Conservation (phyloP, 345 rosid genomes). For the Isatis tinctoria region DNA sequence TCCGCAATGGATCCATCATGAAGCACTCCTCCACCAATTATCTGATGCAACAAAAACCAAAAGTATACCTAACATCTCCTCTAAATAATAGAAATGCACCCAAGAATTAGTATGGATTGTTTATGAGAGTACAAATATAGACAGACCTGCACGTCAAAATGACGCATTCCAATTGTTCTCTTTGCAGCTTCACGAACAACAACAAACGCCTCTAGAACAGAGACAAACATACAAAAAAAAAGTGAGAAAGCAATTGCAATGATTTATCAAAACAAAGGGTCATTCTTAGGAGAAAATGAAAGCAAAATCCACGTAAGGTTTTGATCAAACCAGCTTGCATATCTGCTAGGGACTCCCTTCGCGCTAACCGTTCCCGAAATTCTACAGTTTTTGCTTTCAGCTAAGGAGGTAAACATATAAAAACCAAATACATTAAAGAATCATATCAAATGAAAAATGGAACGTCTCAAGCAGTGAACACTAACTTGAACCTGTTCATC, state of each 20-base stretch:
- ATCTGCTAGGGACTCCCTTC: slow-evolving; percentile 67
- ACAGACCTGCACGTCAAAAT: slow-evolving; percentile 94
- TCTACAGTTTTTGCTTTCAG: slow-evolving; percentile 73
- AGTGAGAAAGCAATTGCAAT: background rate
- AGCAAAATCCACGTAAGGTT: background rate
- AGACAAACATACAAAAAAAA: background rate
- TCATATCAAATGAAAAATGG: background rate
- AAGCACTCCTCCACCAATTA: slow-evolving; percentile 96
- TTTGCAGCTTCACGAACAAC: slow-evolving; percentile 96
- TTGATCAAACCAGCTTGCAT: slow-evolving; percentile 72
- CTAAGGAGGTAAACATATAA: slow-evolving; percentile 29
- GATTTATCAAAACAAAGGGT: background rate
- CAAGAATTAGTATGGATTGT: background rate
- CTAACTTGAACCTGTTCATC: slow-evolving; percentile 68
- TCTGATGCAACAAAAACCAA: slow-evolving; percentile 40
- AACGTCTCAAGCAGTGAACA: background rate
- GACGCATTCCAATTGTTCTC: slow-evolving; percentile 98
- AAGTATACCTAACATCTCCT: slow-evolving; percentile 12
- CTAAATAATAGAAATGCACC: background rate
- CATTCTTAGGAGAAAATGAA: background rate
- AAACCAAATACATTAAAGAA: background rate
- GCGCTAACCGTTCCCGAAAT: slow-evolving; percentile 58
- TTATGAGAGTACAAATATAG: background rate
- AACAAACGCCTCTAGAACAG: slow-evolving; percentile 72
- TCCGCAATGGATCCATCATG: slow-evolving; percentile 98